phyloP scores from a whole-genome alignment of 495 filamentous ascomycete species.

The Hyaloscypha bicolor region DNA sequence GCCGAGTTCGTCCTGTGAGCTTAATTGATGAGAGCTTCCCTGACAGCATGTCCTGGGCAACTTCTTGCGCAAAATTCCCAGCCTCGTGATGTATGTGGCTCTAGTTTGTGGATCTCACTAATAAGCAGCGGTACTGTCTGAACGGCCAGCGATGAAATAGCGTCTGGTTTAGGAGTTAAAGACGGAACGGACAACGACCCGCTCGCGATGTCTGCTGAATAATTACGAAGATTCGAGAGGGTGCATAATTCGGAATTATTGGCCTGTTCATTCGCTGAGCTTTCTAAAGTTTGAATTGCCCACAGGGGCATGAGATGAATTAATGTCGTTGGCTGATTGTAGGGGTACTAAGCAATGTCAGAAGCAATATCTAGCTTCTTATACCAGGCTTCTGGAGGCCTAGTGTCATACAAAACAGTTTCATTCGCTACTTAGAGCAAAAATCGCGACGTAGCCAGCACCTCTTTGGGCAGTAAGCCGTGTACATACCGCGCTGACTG shows the following conservation, averaged over 20 bases:
- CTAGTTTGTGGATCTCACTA: conserved; percentile 8
- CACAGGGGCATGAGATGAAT: neutral
- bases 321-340: neutral
- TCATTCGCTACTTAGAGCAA: neutral
- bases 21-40: conserved; percentile 6
- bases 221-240: neutral
- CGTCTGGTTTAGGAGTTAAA: neutral
- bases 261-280: neutral
- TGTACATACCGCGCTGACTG: conserved; percentile 19
- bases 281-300: neutral
- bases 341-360: neutral
- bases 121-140: neutral
- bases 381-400: neutral
- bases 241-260: neutral
- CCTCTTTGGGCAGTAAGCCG: neutral
- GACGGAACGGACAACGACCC: neutral
- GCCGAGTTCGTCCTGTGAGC: conserved; percentile 3
- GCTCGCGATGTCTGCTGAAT: neutral
- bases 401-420: neutral
- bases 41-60: conserved; percentile 3
- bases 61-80: conserved; percentile 6
- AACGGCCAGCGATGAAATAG: neutral
- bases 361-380: neutral
- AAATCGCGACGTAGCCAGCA: neutral
- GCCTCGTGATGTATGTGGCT: conserved; percentile 22